Base-by-base conservation (phyloP, 2,329 filamentous ascomycete species). In the Pyrenophora seminiperda region DNA sequence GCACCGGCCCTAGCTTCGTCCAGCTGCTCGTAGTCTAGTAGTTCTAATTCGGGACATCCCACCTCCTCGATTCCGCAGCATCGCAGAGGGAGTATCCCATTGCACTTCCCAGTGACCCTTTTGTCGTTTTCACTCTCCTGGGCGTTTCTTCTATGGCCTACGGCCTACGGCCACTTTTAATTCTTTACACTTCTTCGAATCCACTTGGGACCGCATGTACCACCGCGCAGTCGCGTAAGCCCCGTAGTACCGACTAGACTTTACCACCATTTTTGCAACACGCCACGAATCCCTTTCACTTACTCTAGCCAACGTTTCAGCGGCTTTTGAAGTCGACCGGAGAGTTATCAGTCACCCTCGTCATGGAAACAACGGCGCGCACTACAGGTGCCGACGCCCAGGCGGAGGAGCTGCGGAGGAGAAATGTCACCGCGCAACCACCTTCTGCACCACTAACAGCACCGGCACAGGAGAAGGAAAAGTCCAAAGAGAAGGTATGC, bases 401-500 rank as follows among this genome's bases (percentile, higher is more conserved):
- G 50, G 59, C 70, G 41, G 76, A 77, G 34, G 76, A 76, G 59
- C 64, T 78, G 61, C 70, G 76, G 65, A 76, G 74, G 61, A 76
- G 77, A 66, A 77, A 76, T 66, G 73, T 76, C 15, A 61, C 70
- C 47, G 56, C 59, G 41, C 64, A 67, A 54, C 46, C 58, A 49
- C 40, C 48, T 27, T 36, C 47, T 34, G 43, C 64, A 36, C 61
- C 67, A 14, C 67, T 71, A 39, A 69, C 65, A 38, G 58, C 59
- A 53, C 56, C 57, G 41, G 58, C 67, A 54, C 73, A 63, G 54
- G 59, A 69, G 43, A 66, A 72, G 42, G 75, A 79, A 66, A 79
- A 79, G 71, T 74, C 71, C 11, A 78, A 79, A 65, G 66, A 77
- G 51, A 76, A 79, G 76, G 77, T 79, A 66, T 39, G 65, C 40